Conservation (phyloP, 2,329 filamentous ascomycete species). For the Colletotrichum lentis region DNA sequence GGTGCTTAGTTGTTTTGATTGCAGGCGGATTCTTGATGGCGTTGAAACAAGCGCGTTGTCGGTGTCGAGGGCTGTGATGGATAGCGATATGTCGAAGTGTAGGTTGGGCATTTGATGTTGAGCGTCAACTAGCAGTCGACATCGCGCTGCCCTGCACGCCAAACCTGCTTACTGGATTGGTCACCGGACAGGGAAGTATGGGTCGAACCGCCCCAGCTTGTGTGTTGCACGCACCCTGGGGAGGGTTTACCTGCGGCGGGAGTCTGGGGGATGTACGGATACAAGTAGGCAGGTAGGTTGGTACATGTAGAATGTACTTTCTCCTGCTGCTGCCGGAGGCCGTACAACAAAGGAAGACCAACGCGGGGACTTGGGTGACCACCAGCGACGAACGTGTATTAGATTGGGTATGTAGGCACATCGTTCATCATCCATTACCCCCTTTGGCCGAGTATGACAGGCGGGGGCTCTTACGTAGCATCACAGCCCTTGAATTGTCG, state of each 20-base stretch:
- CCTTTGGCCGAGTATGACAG: too few species aligned
- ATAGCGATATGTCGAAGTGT: constrained; percentile 22
- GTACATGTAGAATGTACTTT: constrained; percentile 8
- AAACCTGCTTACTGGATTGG: constrained; percentile 35
- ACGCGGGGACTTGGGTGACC: not conserved
- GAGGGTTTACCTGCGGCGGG: not conserved
- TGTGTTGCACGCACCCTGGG: constrained; percentile 17
- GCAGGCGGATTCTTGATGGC: constrained; percentile 13
- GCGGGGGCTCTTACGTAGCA: too few species aligned
- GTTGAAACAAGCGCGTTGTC: constrained; percentile 21
- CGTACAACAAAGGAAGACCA: too few species aligned
- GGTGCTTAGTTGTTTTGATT: constrained; percentile 2
- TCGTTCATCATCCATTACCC: too few species aligned
- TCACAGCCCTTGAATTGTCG: too few species aligned
- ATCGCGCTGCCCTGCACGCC: constrained; percentile 34
- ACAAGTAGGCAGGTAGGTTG: not conserved
- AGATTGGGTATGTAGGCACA: too few species aligned
- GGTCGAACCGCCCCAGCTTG: constrained; percentile 24
- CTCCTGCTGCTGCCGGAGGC: too few species aligned
- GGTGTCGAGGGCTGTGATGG: constrained; percentile 25
- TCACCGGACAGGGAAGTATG: constrained; percentile 27
- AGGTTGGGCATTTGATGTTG: constrained; percentile 17
- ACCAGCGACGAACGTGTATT: too few species aligned
- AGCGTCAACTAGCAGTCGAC: constrained; percentile 25
- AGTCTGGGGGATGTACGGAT: constrained; percentile 29